phyloP scores from a whole-genome alignment of 2,329 filamentous ascomycete genomes.

The Paracamarosporium sp. region DNA sequence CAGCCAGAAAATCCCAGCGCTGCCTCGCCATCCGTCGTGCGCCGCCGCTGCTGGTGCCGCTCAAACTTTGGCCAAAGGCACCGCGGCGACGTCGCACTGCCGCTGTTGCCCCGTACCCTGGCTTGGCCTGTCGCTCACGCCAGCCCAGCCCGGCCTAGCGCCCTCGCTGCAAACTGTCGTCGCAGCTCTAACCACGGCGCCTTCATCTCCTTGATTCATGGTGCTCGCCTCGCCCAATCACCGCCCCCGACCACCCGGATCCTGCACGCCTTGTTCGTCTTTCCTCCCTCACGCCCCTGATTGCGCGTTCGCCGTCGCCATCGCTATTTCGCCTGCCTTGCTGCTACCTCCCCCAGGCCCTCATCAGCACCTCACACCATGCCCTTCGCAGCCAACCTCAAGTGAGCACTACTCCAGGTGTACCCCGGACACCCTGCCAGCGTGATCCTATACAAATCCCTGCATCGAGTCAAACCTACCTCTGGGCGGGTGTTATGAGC shows the following conservation, averaged over 20 bases:
- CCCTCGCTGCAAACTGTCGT: slow-evolving; percentile 34
- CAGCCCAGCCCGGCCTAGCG: slow-evolving; percentile 19
- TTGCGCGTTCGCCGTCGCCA: background rate
- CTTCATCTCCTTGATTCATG: slow-evolving; percentile 47
- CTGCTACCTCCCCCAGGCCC: background rate
- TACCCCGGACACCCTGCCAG: background rate
- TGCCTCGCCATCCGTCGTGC: slow-evolving; percentile 22
- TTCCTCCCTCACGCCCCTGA: slow-evolving; percentile 4
- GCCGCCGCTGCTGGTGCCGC: no score
- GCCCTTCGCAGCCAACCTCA: background rate
- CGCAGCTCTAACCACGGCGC: slow-evolving; percentile 28
- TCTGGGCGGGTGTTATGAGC: no score
- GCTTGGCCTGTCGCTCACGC: slow-evolving; percentile 15
- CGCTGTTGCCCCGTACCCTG: slow-evolving; percentile 14
- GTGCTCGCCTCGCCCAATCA: slow-evolving; percentile 28
- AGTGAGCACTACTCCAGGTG: background rate
- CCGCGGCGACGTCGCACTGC: no score
- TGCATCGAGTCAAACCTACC: background rate
- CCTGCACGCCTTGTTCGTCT: slow-evolving; percentile 7
- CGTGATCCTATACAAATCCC: background rate
- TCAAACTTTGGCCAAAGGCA: no score
- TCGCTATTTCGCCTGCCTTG: background rate
- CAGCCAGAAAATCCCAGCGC: slow-evolving; percentile 31
- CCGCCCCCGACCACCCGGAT: background rate
- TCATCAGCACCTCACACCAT: background rate